Evolutionary conservation across 495 filamentous ascomycete species (phyloP).

Genomic region (Podospora bellae-mahoneyi): DNA sequence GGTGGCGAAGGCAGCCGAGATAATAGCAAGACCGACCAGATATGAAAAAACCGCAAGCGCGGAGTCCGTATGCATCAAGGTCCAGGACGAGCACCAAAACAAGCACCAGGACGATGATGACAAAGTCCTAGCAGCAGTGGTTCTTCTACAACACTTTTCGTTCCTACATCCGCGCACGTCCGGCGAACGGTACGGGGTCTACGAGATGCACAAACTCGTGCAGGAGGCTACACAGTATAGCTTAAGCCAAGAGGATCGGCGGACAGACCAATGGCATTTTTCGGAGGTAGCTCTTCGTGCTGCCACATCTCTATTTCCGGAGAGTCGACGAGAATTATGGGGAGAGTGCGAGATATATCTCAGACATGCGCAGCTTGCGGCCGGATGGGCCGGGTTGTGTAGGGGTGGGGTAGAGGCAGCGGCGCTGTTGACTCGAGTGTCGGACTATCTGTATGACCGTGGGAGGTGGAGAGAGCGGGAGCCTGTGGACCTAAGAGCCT

Average conservation of each 20-base stretch:
- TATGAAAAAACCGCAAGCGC: background rate
- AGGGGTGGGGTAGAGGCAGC: conserved; percentile 15
- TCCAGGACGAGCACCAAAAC: background rate
- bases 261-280: conserved; percentile 19
- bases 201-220: conserved; percentile 30
- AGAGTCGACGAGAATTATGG: conserved; percentile 13
- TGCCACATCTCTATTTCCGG: conserved; percentile 18
- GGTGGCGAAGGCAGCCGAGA: conserved; percentile 7
- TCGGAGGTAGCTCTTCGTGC: conserved; percentile 18
- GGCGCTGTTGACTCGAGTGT: conserved; percentile 19
- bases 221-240: conserved; percentile 27
- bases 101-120: conserved; percentile 3
- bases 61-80: background rate
- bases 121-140: conserved; percentile 11
- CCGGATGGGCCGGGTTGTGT: conserved; percentile 18
- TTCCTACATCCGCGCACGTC: conserved; percentile 13
- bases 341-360: conserved; percentile 23
- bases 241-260: conserved; percentile 7
- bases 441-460: conserved; percentile 18
- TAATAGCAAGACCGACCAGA: background rate
- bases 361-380: conserved; percentile 15
- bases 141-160: conserved; percentile 22
- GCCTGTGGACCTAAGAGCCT: conserved; percentile 10
- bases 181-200: conserved; percentile 4
- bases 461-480: conserved; percentile 21